Evolutionary conservation across 257 asterid species (phyloP).

Genomic region (Plantago elongata): DNA sequence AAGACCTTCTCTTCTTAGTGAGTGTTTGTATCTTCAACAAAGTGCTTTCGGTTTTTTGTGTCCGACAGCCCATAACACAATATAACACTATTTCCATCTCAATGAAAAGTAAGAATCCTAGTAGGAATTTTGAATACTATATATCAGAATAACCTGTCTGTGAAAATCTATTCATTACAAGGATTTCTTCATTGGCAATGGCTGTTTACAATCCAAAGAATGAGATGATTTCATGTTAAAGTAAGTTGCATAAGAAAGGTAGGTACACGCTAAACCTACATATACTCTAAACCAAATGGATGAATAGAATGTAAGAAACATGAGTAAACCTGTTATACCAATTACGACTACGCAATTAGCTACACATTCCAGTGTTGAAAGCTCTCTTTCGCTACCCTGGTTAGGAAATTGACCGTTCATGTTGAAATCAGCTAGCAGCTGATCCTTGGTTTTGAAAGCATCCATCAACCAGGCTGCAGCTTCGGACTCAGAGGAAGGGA

Average conservation of each 20-base stretch:
- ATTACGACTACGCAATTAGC: constrained; percentile 50
- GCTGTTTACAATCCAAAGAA: constrained; percentile 23
- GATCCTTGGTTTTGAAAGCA: constrained; percentile 56
- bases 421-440: constrained; percentile 54
- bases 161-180: constrained; percentile 19
- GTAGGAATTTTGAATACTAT: neutral
- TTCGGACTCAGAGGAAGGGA: constrained; percentile 53
- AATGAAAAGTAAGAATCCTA: no score
- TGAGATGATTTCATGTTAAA: constrained; percentile 51
- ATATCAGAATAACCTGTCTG: neutral
- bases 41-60: no score
- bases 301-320: constrained; percentile 59
- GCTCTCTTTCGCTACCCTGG: constrained; percentile 64
- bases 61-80: no score
- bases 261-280: constrained; percentile 55
- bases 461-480: constrained; percentile 67
- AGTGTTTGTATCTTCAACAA: no score
- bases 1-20: no score
- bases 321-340: constrained; percentile 43
- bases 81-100: no score
- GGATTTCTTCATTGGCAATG: constrained; percentile 21
- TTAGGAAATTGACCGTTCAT: constrained; percentile 63
- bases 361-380: constrained; percentile 54
- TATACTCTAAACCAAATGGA: constrained; percentile 68
- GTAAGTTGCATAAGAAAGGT: constrained; percentile 46